Conservation (phyloP, 345 rosid genomes). For the Populus tremula region DNA sequence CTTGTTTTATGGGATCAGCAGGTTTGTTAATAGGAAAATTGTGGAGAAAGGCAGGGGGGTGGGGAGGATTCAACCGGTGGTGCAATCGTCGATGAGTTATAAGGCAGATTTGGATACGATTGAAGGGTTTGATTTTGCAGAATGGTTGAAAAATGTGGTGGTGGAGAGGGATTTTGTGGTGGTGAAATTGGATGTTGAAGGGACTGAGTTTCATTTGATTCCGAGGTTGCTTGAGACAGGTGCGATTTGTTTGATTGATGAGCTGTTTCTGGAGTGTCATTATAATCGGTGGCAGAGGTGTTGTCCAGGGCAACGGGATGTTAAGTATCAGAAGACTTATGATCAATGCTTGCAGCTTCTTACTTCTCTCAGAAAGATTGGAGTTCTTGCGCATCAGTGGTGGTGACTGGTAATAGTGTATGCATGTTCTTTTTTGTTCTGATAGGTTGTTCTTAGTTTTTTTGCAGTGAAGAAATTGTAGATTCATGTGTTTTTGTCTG, state of each 20-base stretch:
- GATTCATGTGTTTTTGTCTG: too few relatives aligned
- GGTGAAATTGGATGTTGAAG: conserved; percentile 99
- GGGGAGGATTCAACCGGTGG: conserved; percentile 85
- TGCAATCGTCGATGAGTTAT: conserved; percentile 19
- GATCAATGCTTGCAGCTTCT: conserved; percentile 79
- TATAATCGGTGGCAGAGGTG: conserved; percentile 98
- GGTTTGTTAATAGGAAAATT: conserved; percentile 59
- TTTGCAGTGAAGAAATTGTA: too few relatives aligned
- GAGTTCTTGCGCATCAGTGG: conserved; percentile 99
- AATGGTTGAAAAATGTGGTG: conserved; percentile 80
- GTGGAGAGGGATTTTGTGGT: conserved; percentile 80
- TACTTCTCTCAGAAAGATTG: conserved; percentile 69
- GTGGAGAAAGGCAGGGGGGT: conserved; percentile 74
- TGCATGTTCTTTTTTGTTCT: too few relatives aligned
- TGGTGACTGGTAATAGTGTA: conserved; percentile 42
- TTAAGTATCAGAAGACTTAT: conserved; percentile 74
- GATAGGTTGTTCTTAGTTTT: too few relatives aligned
- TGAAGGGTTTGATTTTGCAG: conserved; percentile 84
- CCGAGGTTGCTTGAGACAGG: conserved; percentile 77
- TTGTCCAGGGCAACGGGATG: conserved; percentile 86
- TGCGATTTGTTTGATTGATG: conserved; percentile 89
- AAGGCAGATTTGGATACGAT: conserved; percentile 63
- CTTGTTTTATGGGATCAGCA: conserved; percentile 64
- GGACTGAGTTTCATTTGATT: conserved; percentile 89
- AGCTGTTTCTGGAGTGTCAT: conserved; percentile 91